These are phyloP conservation scores for Fraxinus angustifolia DNA, from an alignment of 305 asterid genomes.

Conservation along the genomic window DNA sequence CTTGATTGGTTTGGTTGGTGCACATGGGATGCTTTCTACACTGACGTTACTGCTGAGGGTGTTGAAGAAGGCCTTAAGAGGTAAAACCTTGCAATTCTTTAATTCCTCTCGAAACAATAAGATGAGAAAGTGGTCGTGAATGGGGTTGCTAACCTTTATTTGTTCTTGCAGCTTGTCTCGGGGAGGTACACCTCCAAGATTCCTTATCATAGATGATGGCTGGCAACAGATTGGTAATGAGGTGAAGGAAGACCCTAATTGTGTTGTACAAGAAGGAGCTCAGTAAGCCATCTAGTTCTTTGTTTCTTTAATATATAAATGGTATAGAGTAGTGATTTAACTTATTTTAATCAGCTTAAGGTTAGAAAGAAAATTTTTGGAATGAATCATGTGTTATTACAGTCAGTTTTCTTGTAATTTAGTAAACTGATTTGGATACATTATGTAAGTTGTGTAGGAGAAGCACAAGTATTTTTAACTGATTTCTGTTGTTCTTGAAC, in stretches of 20 bases:
- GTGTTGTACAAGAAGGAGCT: constrained; percentile 95
- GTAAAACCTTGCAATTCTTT: constrained; percentile 25
- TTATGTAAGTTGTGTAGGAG: background rate
- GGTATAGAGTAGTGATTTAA: background rate
- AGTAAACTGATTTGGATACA: background rate
- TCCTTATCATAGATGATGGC: constrained; percentile 92
- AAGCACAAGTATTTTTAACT: background rate
- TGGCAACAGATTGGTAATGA: constrained; percentile 96
- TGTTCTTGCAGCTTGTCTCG: constrained; percentile 60
- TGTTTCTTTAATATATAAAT: background rate
- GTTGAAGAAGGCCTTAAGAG: constrained; percentile 89
- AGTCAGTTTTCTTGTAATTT: background rate
- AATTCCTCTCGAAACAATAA: background rate
- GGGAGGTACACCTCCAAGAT: constrained; percentile 88
- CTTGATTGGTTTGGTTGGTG: constrained; percentile 99
- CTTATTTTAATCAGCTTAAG: background rate
- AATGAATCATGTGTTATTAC: background rate
- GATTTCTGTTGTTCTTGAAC: background rate
- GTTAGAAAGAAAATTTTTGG: background rate
- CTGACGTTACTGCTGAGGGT: constrained; percentile 97
- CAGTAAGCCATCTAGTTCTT: constrained; percentile 54
- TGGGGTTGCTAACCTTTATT: constrained; percentile 7
- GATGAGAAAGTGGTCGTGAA: background rate
- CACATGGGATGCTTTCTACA: constrained; percentile 99
- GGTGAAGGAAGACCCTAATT: constrained; percentile 47